Base-by-base conservation (phyloP, 208 protist genomes). In the Crithidia sp. region DNA sequence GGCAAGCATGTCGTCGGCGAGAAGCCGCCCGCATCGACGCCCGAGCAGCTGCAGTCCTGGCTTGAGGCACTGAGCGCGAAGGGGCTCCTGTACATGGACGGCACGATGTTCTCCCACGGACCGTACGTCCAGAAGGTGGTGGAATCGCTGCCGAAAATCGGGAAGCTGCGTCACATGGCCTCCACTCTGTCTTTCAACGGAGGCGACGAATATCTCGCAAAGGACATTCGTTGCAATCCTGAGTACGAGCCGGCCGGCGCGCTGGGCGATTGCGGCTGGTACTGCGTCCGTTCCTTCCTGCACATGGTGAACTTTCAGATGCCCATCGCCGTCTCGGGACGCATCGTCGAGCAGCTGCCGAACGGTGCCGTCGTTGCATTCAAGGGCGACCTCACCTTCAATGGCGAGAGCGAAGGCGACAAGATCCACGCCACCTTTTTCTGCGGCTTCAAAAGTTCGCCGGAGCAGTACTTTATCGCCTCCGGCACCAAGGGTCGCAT, bases 241-340 rank as follows among this genome's bases (percentile, higher is more conserved):
- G 17, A 47, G 7, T 57, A 88, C 45, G 84, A 90, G 64, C 84
- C 86, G 9, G 74, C 77, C 7, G 88, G 83, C n/a, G 80, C 78
- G 0, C 79, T 93, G 16, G 88, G 86, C 16, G 88, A 93, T 67
- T 19, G 85, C 40, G 84, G 83, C n/a, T 93, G 86, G 88, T 88
- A 90, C 67, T 73, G 60, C 45, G 77, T 88, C 49, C 79, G 84
- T 43, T 79, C 64, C 4, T 77, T 88, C 45, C 67, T 92, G 58
- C 87, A 92, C 47, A 53, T 92, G 28, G 75, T 93, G 58, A 54
- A 81, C 59, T 81, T 85, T 16, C 39, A 50, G 12, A 82, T 84
- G 74, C 83, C 88, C 4, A 72, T 62, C 12, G 65, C 76, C 4
- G 83, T 93, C 16, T 68, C 79, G 0, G 84, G 85, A 4, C 76